Evolutionary conservation across 148 eudicot genomes (phyloP), one percentile per base, ranked within the genome.

Genomic region (Chenopodium album): DNA sequence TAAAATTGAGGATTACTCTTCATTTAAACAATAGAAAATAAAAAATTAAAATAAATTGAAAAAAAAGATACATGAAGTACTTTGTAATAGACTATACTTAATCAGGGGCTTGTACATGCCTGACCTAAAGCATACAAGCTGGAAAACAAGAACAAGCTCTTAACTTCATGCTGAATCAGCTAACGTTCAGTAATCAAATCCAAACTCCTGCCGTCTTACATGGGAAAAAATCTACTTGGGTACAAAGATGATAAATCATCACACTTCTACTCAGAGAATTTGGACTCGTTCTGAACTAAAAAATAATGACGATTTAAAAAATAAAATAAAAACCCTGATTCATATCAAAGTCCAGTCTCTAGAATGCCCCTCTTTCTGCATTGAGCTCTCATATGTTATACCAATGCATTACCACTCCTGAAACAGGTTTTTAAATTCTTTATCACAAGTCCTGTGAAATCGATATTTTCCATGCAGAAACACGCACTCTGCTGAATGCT

Each of bases 401-500:
- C 54, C 71, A 60, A 60, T 72, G 69, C 82, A 60, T 76, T 44
- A 63, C 63, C 22, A 14, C 56, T 80, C 29, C 34, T 28, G 71
- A 69, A 48, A 69, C 17, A 60, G 68, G 69, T 46, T 74, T 26
- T 74, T 9, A 19, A 52, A 68, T 34, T 60, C 41, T 28, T 19
- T 79, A 37, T 69, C 73, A 69, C 69, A 60, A 22, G 80, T 76
- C 59, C 17, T 44, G 60, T 75, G 44, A 72, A 41, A 76, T 77
- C 41, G 23, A 66, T 59, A 37, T 59, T 69, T 60, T 26, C 72
- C 17, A 66, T 65, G 54, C 4, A 52, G 26, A 29, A 64, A 29
- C 28, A 73, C 13, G 28, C 31, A 9, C 34, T 73, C 59, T 26
- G 26, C 26, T 26, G 26, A 26, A 26, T 47, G 63, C 14, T 82